Conservation (phyloP, 768 basidiomycete species). For the Suillus paluster region DNA sequence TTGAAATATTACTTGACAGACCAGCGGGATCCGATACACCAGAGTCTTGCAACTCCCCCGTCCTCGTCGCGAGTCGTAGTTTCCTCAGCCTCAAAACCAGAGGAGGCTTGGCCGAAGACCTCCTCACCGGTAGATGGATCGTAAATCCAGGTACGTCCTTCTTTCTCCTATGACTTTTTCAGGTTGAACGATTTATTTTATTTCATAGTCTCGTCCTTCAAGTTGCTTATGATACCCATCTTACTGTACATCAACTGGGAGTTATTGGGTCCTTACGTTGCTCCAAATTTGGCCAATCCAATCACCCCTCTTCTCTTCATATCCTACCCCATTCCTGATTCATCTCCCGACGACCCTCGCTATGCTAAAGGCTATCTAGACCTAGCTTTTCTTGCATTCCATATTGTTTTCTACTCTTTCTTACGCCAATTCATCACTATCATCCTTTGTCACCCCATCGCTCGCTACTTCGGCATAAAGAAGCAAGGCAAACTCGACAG, state of each 20-base stretch:
- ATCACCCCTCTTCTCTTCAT: constrained; percentile 74
- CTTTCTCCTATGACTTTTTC: neutral
- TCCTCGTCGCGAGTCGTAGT: constrained; percentile 2
- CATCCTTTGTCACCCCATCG: constrained; percentile 68
- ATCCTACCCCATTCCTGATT: constrained; percentile 61
- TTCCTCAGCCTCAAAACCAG: constrained; percentile 23
- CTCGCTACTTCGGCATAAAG: constrained; percentile 70
- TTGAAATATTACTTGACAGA: constrained; percentile 23
- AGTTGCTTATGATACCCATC: constrained; percentile 63
- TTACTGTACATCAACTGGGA: constrained; percentile 72
- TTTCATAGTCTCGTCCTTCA: constrained; percentile 64
- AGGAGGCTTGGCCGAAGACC: constrained; percentile 53
- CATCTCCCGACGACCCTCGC: constrained; percentile 56
- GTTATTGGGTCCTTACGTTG: constrained; percentile 50
- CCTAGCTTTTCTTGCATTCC: constrained; percentile 76
- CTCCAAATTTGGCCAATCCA: constrained; percentile 64
- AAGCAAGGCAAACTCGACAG: constrained; percentile 70
- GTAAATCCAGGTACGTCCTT: constrained; percentile 64
- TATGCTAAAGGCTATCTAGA: constrained; percentile 80
- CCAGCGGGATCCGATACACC: constrained; percentile 45
- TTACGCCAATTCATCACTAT: constrained; percentile 76
- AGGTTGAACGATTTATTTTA: neutral
- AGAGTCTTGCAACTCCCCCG: constrained; percentile 41
- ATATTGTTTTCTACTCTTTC: constrained; percentile 90
- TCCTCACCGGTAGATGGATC: constrained; percentile 68